Base-by-base conservation (phyloP, 345 rosid species). In the Syzygium oleosum region DNA sequence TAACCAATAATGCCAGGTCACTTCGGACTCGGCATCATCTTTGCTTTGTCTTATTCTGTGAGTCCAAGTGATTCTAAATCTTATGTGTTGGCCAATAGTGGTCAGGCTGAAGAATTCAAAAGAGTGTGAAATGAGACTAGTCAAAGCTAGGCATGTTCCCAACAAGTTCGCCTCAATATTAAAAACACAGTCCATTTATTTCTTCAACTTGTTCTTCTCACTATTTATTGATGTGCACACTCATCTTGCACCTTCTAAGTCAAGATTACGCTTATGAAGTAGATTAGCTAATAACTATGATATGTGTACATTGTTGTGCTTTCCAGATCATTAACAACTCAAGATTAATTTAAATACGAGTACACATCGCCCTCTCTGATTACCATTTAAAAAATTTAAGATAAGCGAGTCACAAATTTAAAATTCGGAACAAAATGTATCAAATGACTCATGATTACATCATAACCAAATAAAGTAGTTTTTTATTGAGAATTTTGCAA, bases 101-200 rank as follows among this genome's bases (percentile, higher is more conserved):
- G n/a, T 8, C 5, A n/a, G 9, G 5, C 61, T 9, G 23, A 56
- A 9, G n/a, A 56, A 0, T 56, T 56, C 61, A 0, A 56, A 9
- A 2, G n/a, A 56, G 22, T 27, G n/a, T 56, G 27, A 22, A 56
- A 9, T 56, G 61, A 9, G 1, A 9, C 22, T 25, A 3, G n/a
- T 23, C 61, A 9, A 22, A 56, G 4, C 23, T 0, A 0, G 12
- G 61, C 61, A 4, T 56, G n/a, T 4, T 56, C 61, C 61, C 59
- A 55, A 12, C 27, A 22, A 55, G 59, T 55, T 55, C 59, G 0
- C 27, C 27, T 55, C 59, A 21, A 9, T 22, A 22, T 55, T 55
- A 55, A 55, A 55, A 55, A 55, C 59, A 2, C 2, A 12, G 27
- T 9, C 59, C 2, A 56, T 56, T 56, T 56, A 22, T 56, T 56